phyloP scores from a whole-genome alignment of 495 filamentous ascomycete genomes.

The Wilcoxina mikolae region DNA sequence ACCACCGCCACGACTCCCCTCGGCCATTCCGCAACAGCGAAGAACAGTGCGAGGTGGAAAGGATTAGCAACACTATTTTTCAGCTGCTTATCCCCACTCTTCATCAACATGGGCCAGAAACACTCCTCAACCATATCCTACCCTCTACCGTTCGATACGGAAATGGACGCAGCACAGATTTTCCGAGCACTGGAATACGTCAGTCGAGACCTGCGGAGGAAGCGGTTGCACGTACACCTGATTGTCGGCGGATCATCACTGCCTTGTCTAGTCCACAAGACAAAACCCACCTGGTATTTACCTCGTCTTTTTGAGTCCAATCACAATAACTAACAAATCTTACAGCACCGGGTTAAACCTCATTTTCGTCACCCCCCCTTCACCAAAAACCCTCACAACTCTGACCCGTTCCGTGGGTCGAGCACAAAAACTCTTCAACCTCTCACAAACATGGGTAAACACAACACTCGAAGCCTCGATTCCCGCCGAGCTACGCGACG shows the following conservation, averaged over 20 bases:
- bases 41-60: background rate
- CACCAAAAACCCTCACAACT: background rate
- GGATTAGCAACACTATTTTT: background rate
- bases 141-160: constrained; percentile 5
- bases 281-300: constrained; percentile 17
- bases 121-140: background rate
- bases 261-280: constrained; percentile 23
- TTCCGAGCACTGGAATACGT: constrained; percentile 24
- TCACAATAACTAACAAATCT: background rate
- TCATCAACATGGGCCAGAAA: constrained; percentile 3
- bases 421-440: constrained; percentile 22
- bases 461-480: constrained; percentile 9
- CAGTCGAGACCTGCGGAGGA: constrained; percentile 22
- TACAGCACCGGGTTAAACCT: background rate
- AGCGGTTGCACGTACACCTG: constrained; percentile 21
- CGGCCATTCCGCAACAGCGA: background rate
- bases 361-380: background rate
- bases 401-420: constrained; percentile 12
- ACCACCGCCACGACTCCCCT: background rate
- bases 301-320: background rate
- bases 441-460: constrained; percentile 19
- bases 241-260: constrained; percentile 19
- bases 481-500: constrained; percentile 9
- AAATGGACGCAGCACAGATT: constrained; percentile 10
- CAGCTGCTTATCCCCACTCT: background rate